A percentile compares a stretch with the other conserved stretches of the same genome.
Conservation (phyloP, 352 stramenopile species). For the Phytophthora fragariaefolia region DNA sequence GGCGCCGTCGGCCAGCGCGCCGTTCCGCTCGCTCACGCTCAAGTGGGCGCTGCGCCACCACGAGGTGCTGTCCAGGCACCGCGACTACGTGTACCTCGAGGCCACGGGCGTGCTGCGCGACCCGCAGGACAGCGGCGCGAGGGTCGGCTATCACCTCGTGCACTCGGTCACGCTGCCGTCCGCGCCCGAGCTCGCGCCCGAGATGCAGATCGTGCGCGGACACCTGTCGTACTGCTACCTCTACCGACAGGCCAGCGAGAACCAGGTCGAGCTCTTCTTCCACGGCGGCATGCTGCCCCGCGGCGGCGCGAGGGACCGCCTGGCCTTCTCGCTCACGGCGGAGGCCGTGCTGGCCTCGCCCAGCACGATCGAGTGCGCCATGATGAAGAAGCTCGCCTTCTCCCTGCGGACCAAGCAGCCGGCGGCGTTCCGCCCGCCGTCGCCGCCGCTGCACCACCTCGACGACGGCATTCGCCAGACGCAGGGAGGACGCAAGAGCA, state of each 20-base stretch:
- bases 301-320: slow-evolving; percentile 54
- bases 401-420: slow-evolving; percentile 50
- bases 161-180: slow-evolving; percentile 62
- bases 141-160: slow-evolving; percentile 63
- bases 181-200: slow-evolving; percentile 60
- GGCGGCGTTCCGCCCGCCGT: slow-evolving; percentile 18
- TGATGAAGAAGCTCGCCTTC: slow-evolving; percentile 80
- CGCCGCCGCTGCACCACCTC: slow-evolving; percentile 35
- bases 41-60: slow-evolving; percentile 73
- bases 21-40: slow-evolving; percentile 65
- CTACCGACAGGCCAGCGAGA: slow-evolving; percentile 46
- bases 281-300: slow-evolving; percentile 53
- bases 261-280: slow-evolving; percentile 65
- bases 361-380: slow-evolving; percentile 53
- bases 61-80: slow-evolving; percentile 59
- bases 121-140: slow-evolving; percentile 43
- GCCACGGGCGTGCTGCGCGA: slow-evolving; percentile 59
- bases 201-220: slow-evolving; percentile 71
- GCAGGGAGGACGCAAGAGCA: slow-evolving; percentile 24
- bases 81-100: slow-evolving; percentile 77
- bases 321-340: slow-evolving; percentile 51
- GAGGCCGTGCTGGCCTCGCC: slow-evolving; percentile 53
- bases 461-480: slow-evolving; percentile 29
- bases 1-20: slow-evolving; percentile 46
- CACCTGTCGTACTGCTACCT: slow-evolving; percentile 63